A percentile compares a stretch with the other conserved stretches of the same genome.
Evolutionary conservation across 2,329 filamentous ascomycete species (phyloP).

Genomic region (Cytospora leucostoma): DNA sequence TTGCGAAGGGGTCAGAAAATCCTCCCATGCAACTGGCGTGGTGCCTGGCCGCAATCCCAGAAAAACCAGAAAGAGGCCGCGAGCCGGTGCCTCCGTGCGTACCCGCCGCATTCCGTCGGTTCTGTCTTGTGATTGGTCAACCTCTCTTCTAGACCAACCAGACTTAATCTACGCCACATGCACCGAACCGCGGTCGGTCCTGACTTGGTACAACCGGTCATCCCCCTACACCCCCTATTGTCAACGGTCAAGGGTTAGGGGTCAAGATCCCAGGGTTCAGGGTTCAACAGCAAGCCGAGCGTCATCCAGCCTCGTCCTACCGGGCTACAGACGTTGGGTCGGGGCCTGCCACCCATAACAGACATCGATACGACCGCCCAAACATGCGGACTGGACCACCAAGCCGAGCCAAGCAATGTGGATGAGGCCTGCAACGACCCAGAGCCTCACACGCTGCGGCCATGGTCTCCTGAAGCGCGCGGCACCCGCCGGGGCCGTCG

Average conservation of each 20-base stretch:
- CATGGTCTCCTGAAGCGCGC: neutral
- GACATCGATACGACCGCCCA: neutral
- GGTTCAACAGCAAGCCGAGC: no score
- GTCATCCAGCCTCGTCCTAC: neutral
- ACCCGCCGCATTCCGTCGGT: conserved; percentile 2
- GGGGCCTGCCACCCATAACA: neutral
- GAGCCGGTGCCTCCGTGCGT: conserved; percentile 13
- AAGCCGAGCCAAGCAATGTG: conserved; percentile 13
- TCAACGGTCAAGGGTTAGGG: no score
- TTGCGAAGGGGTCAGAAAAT: no score
- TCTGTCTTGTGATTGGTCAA: neutral
- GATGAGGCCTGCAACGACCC: conserved; percentile 3
- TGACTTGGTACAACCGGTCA: no score
- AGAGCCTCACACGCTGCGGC: conserved; percentile 4
- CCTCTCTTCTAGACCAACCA: neutral
- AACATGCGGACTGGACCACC: conserved; percentile 6
- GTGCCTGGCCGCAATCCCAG: conserved; percentile 1
- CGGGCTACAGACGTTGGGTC: neutral
- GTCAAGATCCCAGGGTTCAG: no score
- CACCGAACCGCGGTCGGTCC: conserved; percentile 4
- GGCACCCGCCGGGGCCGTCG: neutral
- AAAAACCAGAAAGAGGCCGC: neutral
- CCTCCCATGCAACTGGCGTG: no score
- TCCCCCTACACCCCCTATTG: no score
- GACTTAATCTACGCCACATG: no score